These are phyloP conservation scores for Penicillium sp. DNA, from an alignment of 2,329 filamentous ascomycete species.

Conservation along the genomic window DNA sequence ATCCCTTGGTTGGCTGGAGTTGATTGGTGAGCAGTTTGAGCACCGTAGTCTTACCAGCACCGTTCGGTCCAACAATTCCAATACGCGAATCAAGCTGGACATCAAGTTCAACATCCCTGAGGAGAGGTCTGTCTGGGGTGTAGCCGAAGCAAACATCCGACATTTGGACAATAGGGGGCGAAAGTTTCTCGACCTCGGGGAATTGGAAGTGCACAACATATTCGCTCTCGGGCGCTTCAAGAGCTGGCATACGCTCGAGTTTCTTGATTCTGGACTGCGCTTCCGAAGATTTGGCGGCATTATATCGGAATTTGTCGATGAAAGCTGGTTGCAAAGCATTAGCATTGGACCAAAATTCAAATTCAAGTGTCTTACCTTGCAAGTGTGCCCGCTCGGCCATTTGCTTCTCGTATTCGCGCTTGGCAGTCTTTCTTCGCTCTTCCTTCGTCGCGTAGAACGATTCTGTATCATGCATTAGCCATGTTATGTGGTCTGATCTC, in stretches of 20 bases:
- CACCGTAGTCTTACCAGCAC: constrained; percentile 98
- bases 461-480: constrained; percentile 49
- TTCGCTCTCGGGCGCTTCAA: constrained; percentile 86
- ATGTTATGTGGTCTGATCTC: not conserved
- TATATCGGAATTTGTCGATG: constrained; percentile 99
- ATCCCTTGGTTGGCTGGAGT: constrained; percentile 70
- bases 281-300: constrained; percentile 96
- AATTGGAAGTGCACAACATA: constrained; percentile 98
- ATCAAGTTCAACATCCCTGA: constrained; percentile 86
- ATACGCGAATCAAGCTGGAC: constrained; percentile 98
- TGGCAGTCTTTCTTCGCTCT: constrained; percentile 92
- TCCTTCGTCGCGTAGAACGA: constrained; percentile 97
- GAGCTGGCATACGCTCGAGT: constrained; percentile 90
- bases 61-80: constrained; percentile 98
- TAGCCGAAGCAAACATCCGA: constrained; percentile 89
- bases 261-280: constrained; percentile 99
- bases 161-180: constrained; percentile 98
- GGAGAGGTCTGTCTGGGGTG: constrained; percentile 71
- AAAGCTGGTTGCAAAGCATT: constrained; percentile 57
- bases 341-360: not conserved
- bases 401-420: constrained; percentile 97
- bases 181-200: constrained; percentile 95
- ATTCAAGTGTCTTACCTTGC: constrained; percentile 54
- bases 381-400: constrained; percentile 91
- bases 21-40: constrained; percentile 94